These are phyloP conservation scores for Solanum lycopersicoides DNA, from an alignment of 257 asterid genomes.

Conservation along the genomic window DNA sequence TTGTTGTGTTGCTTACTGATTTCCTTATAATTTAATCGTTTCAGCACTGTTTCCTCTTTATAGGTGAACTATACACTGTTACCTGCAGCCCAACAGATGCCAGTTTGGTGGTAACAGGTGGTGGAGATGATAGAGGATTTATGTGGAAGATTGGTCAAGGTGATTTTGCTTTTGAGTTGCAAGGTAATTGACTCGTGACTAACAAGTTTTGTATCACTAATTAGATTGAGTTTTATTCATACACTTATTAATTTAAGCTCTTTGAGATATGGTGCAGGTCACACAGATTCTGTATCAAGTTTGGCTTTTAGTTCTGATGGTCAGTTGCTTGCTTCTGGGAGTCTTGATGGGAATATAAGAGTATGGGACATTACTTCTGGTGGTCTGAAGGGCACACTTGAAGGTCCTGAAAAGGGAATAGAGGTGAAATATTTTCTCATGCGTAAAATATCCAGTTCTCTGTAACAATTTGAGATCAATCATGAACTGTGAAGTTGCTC, in stretches of 20 bases:
- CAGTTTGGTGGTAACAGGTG: conserved; percentile 85
- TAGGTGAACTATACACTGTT: conserved; percentile 72
- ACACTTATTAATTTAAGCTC: conserved; percentile 2
- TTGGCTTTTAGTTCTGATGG: conserved; percentile 84
- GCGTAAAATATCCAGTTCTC: not conserved
- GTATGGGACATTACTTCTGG: conserved; percentile 62
- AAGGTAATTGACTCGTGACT: conserved; percentile 30
- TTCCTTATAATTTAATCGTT: not conserved
- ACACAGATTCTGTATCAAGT: conserved; percentile 65
- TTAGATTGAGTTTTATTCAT: not conserved
- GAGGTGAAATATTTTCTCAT: conserved; percentile 42
- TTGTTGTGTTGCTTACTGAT: not conserved
- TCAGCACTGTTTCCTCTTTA: not conserved
- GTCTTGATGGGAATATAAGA: conserved; percentile 73
- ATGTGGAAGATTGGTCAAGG: conserved; percentile 72
- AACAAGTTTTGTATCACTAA: not conserved
- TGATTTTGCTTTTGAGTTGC: conserved; percentile 68
- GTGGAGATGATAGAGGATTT: conserved; percentile 92
- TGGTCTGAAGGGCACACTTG: conserved; percentile 57
- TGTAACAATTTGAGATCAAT: not conserved
- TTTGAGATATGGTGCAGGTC: conserved; percentile 47
- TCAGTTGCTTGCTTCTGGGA: conserved; percentile 75
- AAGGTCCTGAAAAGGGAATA: conserved; percentile 78
- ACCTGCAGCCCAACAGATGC: conserved; percentile 84
- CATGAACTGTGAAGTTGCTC: conserved; percentile 19